A percentile compares a stretch with the other conserved stretches of the same genome.
These are phyloP conservation scores for Xylariaceae sp. DNA, from an alignment of 2,329 filamentous ascomycete genomes.

Conservation along the genomic window DNA sequence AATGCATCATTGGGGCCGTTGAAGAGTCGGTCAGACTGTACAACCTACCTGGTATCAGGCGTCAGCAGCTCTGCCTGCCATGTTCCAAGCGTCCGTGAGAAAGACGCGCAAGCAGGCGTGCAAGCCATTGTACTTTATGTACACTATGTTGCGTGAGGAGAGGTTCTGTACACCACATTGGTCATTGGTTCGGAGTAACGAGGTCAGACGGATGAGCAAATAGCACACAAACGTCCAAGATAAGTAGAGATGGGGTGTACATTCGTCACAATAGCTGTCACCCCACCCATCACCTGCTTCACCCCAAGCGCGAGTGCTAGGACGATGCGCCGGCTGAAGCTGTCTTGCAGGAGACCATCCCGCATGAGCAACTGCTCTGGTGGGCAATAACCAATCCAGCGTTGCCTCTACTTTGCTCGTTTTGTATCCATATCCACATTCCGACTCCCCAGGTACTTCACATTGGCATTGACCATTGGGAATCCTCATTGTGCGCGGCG, in stretches of 20 bases:
- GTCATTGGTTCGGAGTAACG: no score
- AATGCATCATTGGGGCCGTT: no score
- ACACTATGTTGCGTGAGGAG: conserved; percentile 1
- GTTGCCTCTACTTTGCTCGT: neutral
- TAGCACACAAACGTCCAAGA: no score
- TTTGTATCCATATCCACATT: conserved; percentile 10
- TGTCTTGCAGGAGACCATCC: conserved; percentile 13
- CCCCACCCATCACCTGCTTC: conserved; percentile 15
- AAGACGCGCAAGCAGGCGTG: neutral
- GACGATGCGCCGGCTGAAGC: conserved; percentile 4
- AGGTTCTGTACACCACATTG: no score
- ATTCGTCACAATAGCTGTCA: conserved; percentile 8
- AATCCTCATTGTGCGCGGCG: conserved; percentile 9
- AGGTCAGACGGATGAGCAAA: no score
- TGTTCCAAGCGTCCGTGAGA: no score
- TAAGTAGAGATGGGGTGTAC: neutral
- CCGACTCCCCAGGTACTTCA: conserved; percentile 10
- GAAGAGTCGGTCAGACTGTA: conserved; percentile 1
- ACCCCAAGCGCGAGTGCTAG: conserved; percentile 6
- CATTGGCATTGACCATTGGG: conserved; percentile 12
- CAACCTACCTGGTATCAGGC: neutral
- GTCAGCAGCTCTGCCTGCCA: neutral
- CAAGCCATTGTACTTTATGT: neutral
- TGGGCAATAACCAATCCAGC: conserved; percentile 14
- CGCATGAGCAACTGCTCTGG: conserved; percentile 5